A percentile compares a stretch with the other conserved stretches of the same genome.
phyloP scores from a whole-genome alignment of 768 basidiomycete species.

The Suillus lakei region DNA sequence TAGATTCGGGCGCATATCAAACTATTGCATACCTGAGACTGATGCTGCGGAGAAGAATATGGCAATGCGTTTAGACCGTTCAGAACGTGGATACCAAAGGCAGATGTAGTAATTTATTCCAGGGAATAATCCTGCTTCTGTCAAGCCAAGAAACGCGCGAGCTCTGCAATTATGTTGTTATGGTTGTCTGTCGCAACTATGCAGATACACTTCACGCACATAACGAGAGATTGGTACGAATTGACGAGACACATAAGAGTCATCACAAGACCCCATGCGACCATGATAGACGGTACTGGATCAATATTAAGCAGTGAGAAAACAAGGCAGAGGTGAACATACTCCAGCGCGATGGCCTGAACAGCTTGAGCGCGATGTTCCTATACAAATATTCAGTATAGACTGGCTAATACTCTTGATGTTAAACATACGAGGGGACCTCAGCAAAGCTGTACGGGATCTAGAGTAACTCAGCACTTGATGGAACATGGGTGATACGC shows the following conservation, averaged over 20 bases:
- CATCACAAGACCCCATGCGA: slow-evolving; percentile 45
- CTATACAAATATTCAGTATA: slow-evolving; percentile 23
- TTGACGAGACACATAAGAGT: slow-evolving; percentile 44
- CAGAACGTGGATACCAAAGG: slow-evolving; percentile 63
- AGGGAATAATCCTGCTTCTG: slow-evolving; percentile 51
- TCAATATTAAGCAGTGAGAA: slow-evolving; percentile 18
- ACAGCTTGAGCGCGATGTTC: slow-evolving; percentile 43
- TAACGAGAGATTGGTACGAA: slow-evolving; percentile 32
- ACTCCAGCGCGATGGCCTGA: slow-evolving; percentile 42
- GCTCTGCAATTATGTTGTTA: slow-evolving; percentile 26
- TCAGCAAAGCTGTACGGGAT: slow-evolving; percentile 43
- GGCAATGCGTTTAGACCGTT: slow-evolving; percentile 63
- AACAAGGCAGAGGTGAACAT: slow-evolving; percentile 8
- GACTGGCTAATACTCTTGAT: not conserved
- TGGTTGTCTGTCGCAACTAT: no score
- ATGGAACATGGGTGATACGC: not conserved
- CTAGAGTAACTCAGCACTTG: slow-evolving; percentile 19
- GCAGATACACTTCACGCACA: slow-evolving; percentile 28
- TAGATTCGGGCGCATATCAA: not conserved
- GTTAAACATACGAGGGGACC: slow-evolving; percentile 40
- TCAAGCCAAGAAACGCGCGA: slow-evolving; percentile 49
- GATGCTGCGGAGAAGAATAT: slow-evolving; percentile 69
- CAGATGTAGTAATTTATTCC: slow-evolving; percentile 51
- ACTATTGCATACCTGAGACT: slow-evolving; percentile 42
- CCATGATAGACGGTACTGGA: slow-evolving; percentile 45